phyloP scores from a whole-genome alignment of 176 grass and related monocot species.

The Thalia dealbata region DNA sequence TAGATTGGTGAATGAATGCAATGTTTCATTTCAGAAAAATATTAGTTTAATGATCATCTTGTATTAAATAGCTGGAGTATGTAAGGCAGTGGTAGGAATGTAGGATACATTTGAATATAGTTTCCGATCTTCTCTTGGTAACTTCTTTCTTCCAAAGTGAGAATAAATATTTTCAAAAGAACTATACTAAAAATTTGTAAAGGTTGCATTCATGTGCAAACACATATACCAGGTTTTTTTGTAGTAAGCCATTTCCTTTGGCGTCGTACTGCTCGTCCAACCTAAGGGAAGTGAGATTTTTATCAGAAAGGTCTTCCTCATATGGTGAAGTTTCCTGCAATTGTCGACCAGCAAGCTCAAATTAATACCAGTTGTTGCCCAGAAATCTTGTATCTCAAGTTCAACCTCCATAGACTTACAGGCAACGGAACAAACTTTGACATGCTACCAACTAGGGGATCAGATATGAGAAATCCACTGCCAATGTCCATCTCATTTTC shows the following conservation, averaged over 20 bases:
- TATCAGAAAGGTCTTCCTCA: conserved; percentile 43
- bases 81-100: not conserved
- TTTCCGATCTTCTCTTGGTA: not conserved
- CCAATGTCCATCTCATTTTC: conserved; percentile 39
- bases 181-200: not conserved
- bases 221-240: conserved; percentile 32
- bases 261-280: conserved; percentile 29
- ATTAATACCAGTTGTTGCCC: too few species aligned
- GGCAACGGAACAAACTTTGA: conserved; percentile 38
- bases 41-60: not conserved
- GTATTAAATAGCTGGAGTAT: not conserved
- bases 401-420: conserved; percentile 27
- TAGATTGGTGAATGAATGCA: too few species aligned
- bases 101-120: not conserved
- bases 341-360: conserved; percentile 3
- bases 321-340: conserved; percentile 29
- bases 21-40: too few species aligned
- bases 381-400: not conserved
- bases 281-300: conserved; percentile 32
- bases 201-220: conserved; percentile 1
- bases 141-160: not conserved
- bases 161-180: conserved; percentile 1
- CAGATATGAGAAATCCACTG: conserved; percentile 50
- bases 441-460: conserved; percentile 39
- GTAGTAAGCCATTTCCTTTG: conserved; percentile 30